A percentile compares a stretch with the other conserved stretches of the same genome.
These are phyloP conservation scores for Fusarium tanahbumbuense DNA, from an alignment of 2,329 filamentous ascomycete genomes.

Conservation along the genomic window DNA sequence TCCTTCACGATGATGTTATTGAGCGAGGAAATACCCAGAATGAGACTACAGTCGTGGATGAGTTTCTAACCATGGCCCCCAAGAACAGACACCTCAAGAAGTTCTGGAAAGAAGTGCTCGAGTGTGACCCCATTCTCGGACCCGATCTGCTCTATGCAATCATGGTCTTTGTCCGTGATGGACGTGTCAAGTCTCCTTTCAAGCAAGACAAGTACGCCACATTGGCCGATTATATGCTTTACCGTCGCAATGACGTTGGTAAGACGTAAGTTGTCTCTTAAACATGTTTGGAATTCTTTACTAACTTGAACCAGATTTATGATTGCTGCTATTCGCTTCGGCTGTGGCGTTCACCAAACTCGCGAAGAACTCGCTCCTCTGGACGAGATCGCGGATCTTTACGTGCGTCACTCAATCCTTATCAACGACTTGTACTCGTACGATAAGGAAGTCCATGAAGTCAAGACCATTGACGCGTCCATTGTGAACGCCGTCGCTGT, in stretches of 20 bases:
- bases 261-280: background rate
- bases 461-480: background rate
- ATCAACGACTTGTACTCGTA: conserved; percentile 29
- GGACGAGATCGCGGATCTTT: conserved; percentile 15
- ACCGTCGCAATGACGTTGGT: conserved; percentile 15
- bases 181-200: conserved; percentile 17
- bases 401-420: conserved; percentile 6
- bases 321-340: conserved; percentile 25
- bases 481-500: conserved; percentile 22
- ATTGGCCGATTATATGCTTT: conserved; percentile 8
- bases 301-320: conserved; percentile 5
- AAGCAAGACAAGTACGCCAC: conserved; percentile 22
- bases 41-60: conserved; percentile 20
- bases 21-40: conserved; percentile 23
- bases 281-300: accelerated
- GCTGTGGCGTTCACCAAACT: conserved; percentile 2
- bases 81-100: conserved; percentile 19
- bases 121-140: conserved; percentile 16
- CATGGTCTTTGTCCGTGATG: conserved; percentile 8
- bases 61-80: conserved; percentile 14
- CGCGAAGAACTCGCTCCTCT: conserved; percentile 9
- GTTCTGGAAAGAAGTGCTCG: conserved; percentile 1
- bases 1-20: conserved; percentile 27
- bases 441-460: conserved; percentile 24
- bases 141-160: conserved; percentile 7